Evolutionary conservation across 2,329 filamentous ascomycete genomes (phyloP).

Genomic region (Teratosphaeria zuluensis): DNA sequence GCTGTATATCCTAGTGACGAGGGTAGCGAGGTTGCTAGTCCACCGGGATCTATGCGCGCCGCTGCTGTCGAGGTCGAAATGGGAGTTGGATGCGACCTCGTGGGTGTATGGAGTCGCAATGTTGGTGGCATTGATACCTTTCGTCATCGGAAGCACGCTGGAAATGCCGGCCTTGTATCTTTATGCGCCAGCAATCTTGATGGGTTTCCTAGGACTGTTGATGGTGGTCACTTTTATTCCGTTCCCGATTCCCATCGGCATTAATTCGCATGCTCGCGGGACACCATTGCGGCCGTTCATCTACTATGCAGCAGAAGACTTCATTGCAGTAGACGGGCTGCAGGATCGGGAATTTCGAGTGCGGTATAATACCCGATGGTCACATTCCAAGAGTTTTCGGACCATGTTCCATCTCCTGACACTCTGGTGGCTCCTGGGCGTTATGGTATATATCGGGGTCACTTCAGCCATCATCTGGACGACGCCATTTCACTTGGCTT

Average conservation of each 20-base stretch:
- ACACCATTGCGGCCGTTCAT: conserved; percentile 21
- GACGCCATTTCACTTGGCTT: conserved; percentile 21
- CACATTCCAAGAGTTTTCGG: conserved; percentile 19
- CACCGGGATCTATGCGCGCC: conserved; percentile 22
- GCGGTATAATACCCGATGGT: conserved; percentile 24
- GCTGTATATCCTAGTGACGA: conserved; percentile 23
- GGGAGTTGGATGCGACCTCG: conserved; percentile 24
- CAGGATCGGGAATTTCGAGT: conserved; percentile 24
- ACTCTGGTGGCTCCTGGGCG: conserved; percentile 21
- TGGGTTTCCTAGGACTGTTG: conserved; percentile 20
- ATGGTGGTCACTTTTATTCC: conserved; percentile 22
- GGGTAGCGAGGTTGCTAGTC: conserved; percentile 18
- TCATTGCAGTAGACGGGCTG: conserved; percentile 23
- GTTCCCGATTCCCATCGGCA: conserved; percentile 22
- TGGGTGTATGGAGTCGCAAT: conserved; percentile 24
- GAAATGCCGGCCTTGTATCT: conserved; percentile 22
- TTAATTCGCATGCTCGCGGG: conserved; percentile 23
- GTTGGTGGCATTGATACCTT: conserved; percentile 21
- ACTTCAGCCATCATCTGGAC: conserved; percentile 24
- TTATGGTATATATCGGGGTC: conserved; percentile 19
- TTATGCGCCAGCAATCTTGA: conserved; percentile 23
- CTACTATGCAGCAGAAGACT: conserved; percentile 26
- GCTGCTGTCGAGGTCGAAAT: conserved; percentile 18
- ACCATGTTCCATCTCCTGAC: conserved; percentile 21
- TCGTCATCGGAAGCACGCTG: conserved; percentile 17